Percentiles rank a stretch among this genome's conserved stretches.
Evolutionary conservation across 192 early-diverging fungal species (phyloP).

Genomic region (Diversispora epigaea): DNA sequence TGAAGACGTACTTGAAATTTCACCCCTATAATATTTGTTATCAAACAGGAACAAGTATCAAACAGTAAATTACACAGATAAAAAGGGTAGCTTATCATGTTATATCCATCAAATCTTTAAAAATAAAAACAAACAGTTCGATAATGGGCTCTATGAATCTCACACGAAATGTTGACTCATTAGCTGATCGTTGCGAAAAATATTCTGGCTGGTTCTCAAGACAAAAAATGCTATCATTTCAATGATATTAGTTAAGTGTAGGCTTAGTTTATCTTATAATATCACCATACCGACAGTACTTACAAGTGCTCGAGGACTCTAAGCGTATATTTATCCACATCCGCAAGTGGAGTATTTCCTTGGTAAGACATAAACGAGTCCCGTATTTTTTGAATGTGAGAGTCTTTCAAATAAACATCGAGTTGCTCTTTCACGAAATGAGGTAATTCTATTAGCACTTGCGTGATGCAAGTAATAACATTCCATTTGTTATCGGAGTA

Average conservation of each 20-base stretch:
- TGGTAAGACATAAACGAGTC: background rate
- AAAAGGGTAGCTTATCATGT: background rate
- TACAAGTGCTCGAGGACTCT: background rate
- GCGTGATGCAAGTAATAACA: too few species aligned
- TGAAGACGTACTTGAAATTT: background rate
- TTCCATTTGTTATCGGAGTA: constrained; percentile 6
- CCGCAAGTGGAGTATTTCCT: background rate
- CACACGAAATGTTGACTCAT: background rate
- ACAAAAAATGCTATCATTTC: background rate
- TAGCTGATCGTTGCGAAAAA: background rate
- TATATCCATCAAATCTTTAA: constrained; percentile 1
- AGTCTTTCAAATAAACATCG: background rate
- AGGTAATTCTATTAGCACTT: background rate
- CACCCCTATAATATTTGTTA: background rate
- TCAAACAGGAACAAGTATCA: too few species aligned
- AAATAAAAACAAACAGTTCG: constrained; percentile 3
- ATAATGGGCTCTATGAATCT: too few species aligned
- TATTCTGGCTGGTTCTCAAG: background rate
- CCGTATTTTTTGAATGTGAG: background rate
- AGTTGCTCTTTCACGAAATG: background rate
- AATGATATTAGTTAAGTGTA: background rate
- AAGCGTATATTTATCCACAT: background rate
- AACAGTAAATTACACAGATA: background rate
- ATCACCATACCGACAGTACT: background rate
- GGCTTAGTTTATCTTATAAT: background rate